These are phyloP conservation scores for Maudiozyma barnettii DNA, from an alignment of 805 yeast species.

Conservation along the genomic window DNA sequence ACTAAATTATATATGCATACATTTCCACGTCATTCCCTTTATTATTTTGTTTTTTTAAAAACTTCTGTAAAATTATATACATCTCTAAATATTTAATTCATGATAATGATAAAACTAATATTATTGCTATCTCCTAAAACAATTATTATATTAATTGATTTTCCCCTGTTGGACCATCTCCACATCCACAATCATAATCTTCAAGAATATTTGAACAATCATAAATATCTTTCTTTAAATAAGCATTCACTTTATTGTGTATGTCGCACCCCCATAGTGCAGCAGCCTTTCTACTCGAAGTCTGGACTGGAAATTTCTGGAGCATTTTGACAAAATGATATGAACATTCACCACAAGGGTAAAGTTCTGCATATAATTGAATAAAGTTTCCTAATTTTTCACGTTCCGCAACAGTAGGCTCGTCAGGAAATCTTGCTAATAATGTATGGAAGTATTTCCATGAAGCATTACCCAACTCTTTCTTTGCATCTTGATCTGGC, in stretches of 20 bases:
- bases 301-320: slow-evolving; percentile 74
- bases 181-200: slow-evolving; percentile 96
- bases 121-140: too few relatives aligned
- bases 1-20: neutral
- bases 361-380: slow-evolving; percentile 74
- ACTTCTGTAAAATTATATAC: neutral
- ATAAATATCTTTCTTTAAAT: slow-evolving; percentile 58
- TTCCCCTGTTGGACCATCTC: slow-evolving; percentile 33
- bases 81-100: slow-evolving; percentile 12
- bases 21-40: neutral
- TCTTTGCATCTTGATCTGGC: slow-evolving; percentile 61
- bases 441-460: slow-evolving; percentile 92
- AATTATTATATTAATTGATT: too few relatives aligned
- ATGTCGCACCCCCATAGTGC: slow-evolving; percentile 94
- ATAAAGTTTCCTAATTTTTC: slow-evolving; percentile 56
- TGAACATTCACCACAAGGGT: slow-evolving; percentile 97
- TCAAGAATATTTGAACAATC: slow-evolving; percentile 82
- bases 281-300: slow-evolving; percentile 64
- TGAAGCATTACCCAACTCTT: slow-evolving; percentile 81
- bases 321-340: slow-evolving; percentile 72
- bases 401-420: slow-evolving; percentile 57
- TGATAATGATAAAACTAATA: too few relatives aligned
- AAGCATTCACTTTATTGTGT: slow-evolving; percentile 77
- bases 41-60: too few relatives aligned
- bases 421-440: slow-evolving; percentile 83